A percentile compares a stretch with the other conserved stretches of the same genome.
phyloP scores from a whole-genome alignment of 345 rosid species.

The Hypericum perforatum region DNA sequence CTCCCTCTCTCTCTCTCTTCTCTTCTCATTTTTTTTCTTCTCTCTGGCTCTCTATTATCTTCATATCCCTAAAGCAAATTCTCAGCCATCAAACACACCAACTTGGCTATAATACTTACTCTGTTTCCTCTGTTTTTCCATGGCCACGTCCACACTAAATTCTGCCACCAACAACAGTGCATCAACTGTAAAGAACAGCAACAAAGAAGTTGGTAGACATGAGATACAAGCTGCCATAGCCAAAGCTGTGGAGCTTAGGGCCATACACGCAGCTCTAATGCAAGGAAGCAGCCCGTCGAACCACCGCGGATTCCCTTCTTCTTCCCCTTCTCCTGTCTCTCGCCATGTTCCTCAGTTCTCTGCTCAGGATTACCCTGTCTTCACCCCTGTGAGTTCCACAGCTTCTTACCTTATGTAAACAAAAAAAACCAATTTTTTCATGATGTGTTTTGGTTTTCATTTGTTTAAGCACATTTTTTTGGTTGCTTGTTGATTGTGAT shows the following conservation, averaged over 20 bases:
- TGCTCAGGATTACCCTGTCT: conserved; percentile 93
- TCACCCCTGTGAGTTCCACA: conserved; percentile 64
- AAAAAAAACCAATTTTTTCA: too few relatives aligned
- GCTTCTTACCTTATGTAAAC: too few relatives aligned
- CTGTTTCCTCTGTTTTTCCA: conserved; percentile 22
- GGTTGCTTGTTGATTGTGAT: too few relatives aligned
- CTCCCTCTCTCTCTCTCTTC: conserved; percentile 9
- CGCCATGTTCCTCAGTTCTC: conserved; percentile 49
- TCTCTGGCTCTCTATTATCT: conserved; percentile 41
- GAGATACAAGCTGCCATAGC: conserved; percentile 82
- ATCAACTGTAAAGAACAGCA: conserved; percentile 12
- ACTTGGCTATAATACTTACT: not conserved
- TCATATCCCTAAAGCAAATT: conserved; percentile 25
- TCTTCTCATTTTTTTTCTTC: not conserved
- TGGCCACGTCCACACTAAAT: conserved; percentile 50
- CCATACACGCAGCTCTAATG: conserved; percentile 69
- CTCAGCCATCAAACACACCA: conserved; percentile 19
- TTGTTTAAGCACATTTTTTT: too few relatives aligned
- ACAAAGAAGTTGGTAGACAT: conserved; percentile 33
- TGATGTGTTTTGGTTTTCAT: too few relatives aligned
- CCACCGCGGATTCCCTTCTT: conserved; percentile 36
- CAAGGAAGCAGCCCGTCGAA: conserved; percentile 53
- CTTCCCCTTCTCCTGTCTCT: conserved; percentile 51
- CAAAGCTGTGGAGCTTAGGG: conserved; percentile 73
- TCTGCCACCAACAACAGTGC: conserved; percentile 24